Conservation (phyloP, 2,329 filamentous ascomycete species). For the Aspergillus quadrilineatus region DNA sequence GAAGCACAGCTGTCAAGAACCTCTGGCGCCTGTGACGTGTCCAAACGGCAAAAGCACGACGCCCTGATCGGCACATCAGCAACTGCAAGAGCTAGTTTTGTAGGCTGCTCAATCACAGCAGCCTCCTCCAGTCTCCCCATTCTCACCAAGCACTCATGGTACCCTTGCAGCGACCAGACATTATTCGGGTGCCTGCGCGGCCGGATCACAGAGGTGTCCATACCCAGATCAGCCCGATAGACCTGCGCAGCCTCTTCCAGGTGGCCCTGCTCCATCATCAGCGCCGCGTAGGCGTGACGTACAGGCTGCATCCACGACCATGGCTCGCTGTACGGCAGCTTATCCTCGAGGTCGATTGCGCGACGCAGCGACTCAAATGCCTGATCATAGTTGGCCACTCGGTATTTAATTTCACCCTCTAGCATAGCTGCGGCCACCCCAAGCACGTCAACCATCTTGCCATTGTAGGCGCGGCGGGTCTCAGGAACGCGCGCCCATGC, state of each 20-base stretch:
- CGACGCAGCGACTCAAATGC: constrained; percentile 60
- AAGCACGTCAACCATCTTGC: constrained; percentile 62
- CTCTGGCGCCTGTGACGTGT: no score
- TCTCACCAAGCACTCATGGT: constrained; percentile 64
- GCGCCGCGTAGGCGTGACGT: constrained; percentile 66
- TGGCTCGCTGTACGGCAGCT: constrained; percentile 67
- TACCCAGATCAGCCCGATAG: constrained; percentile 62
- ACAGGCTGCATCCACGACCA: constrained; percentile 78
- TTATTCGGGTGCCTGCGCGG: constrained; percentile 68
- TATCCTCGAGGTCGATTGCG: constrained; percentile 60
- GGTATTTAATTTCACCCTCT: constrained; percentile 70
- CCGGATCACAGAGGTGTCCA: constrained; percentile 57
- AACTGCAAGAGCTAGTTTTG: constrained; percentile 52
- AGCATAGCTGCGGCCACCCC: constrained; percentile 63
- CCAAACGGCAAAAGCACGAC: constrained; percentile 56
- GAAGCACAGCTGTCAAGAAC: no score
- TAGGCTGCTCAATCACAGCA: constrained; percentile 46
- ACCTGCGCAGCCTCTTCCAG: constrained; percentile 55
- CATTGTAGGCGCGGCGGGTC: constrained; percentile 65
- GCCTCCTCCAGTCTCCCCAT: constrained; percentile 52
- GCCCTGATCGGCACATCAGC: constrained; percentile 59
- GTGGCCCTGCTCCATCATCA: constrained; percentile 64
- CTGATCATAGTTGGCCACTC: constrained; percentile 54
- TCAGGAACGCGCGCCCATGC: constrained; percentile 55
- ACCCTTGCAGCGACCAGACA: constrained; percentile 71